A percentile compares a stretch with the other conserved stretches of the same genome.
These are phyloP conservation scores for Oropetium thomaeum DNA, from an alignment of 176 grass and related monocot species.

Conservation along the genomic window DNA sequence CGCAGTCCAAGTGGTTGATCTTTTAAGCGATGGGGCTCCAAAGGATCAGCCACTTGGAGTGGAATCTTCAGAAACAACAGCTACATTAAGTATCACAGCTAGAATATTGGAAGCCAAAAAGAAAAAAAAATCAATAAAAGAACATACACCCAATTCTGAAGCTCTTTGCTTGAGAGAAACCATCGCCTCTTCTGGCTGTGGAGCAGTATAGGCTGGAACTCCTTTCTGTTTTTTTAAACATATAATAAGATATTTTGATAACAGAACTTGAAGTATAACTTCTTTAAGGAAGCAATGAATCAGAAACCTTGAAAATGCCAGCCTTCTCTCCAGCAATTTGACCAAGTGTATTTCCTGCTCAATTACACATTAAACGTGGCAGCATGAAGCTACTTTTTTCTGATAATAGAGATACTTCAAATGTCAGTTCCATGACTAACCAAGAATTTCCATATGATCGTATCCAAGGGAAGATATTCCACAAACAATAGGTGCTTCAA, in stretches of 20 bases:
- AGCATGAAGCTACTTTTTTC: constrained; percentile 21
- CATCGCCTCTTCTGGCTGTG: constrained; percentile 90
- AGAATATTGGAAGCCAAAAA: constrained; percentile 3
- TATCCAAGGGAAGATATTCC: constrained; percentile 92
- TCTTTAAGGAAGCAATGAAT: constrained; percentile 4
- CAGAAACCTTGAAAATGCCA: constrained; percentile 75
- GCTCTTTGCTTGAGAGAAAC: constrained; percentile 60
- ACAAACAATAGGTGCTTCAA: constrained; percentile 73
- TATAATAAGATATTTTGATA: constrained; percentile 6
- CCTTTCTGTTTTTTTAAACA: constrained; percentile 80
- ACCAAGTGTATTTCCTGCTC: constrained; percentile 68
- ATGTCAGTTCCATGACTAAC: constrained; percentile 44
- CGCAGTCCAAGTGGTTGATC: constrained; percentile 66
- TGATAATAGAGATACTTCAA: neutral
- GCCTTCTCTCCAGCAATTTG: constrained; percentile 85
- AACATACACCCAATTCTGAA: constrained; percentile 85
- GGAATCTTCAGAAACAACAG: constrained; percentile 58
- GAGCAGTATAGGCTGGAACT: constrained; percentile 64
- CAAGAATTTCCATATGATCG: constrained; percentile 93
- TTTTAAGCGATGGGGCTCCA: constrained; percentile 66
- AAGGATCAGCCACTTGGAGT: constrained; percentile 65
- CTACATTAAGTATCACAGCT: neutral
- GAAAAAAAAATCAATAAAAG: neutral
- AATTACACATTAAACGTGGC: constrained; percentile 21
- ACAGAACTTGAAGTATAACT: neutral